These are phyloP conservation scores for Tylopilus felleus DNA, from an alignment of 768 basidiomycete species.

Conservation along the genomic window DNA sequence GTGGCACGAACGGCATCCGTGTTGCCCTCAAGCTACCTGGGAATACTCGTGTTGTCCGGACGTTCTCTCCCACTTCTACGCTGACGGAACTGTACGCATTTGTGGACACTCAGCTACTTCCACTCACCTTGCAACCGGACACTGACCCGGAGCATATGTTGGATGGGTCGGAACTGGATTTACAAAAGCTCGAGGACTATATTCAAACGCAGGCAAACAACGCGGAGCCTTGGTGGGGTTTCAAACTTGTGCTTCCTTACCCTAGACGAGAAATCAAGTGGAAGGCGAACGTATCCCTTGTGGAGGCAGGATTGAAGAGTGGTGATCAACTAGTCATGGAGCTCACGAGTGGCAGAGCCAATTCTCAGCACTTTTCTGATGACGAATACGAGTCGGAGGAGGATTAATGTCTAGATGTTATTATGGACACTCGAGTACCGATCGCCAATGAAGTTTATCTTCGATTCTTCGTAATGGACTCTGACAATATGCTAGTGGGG, in stretches of 20 bases:
- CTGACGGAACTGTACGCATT: constrained; percentile 69
- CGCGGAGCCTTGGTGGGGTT: constrained; percentile 63
- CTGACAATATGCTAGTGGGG: too few species aligned
- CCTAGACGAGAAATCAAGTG: constrained; percentile 65
- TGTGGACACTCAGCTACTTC: constrained; percentile 61
- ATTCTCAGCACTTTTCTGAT: constrained; percentile 35
- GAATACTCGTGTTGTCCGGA: constrained; percentile 56
- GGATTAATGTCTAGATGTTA: constrained; percentile 24
- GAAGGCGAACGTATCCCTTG: constrained; percentile 36
- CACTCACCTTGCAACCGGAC: constrained; percentile 34
- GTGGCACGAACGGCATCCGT: constrained; percentile 33
- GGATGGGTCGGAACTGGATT: constrained; percentile 31
- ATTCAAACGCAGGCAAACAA: constrained; percentile 28
- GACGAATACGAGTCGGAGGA: constrained; percentile 59
- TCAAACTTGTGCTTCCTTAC: constrained; percentile 65
- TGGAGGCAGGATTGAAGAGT: constrained; percentile 47
- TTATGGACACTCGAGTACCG: neutral
- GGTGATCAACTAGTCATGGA: constrained; percentile 68
- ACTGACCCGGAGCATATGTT: constrained; percentile 45
- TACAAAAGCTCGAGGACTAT: constrained; percentile 35
- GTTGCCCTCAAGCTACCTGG: constrained; percentile 54
- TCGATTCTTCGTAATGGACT: neutral
- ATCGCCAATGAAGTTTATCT: neutral
- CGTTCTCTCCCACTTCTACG: constrained; percentile 47
- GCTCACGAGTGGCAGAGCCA: constrained; percentile 23